Base-by-base conservation (phyloP, 768 basidiomycete species). In the Lactarius quietus region DNA sequence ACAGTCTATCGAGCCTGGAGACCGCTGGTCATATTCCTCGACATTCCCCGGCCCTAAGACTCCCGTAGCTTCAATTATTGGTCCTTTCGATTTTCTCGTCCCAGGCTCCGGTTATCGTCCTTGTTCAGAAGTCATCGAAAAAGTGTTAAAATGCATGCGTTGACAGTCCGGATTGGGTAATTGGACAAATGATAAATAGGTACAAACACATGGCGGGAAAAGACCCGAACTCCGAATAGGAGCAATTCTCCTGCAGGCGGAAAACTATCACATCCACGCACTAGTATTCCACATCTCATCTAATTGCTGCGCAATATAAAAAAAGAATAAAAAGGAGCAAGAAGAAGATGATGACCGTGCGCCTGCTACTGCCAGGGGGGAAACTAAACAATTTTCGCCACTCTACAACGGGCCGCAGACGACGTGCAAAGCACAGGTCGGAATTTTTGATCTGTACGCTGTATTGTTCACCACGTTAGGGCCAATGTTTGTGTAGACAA, bases 381-480 rank as follows among this genome's bases (percentile, higher is more conserved):
- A 77, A 79, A 10, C 59, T 90, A 88, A 69, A 83, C 90, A 0
- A 83, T 95, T 98, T 3, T 93, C 94, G 0, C 75, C 75, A 0
- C 88, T 89, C 33, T 92, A 93, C 78, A 96, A 93, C 79, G 91
- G 88, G 73, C 76, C 84, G 1, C 80, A 84, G 41, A 71, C 84
- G 0, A 81, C 89, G 1, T 85, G 90, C 43, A 87, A 87, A 75
- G 84, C 84, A 2, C 85, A 91, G 26, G 87, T 93, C 38, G 94
- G 93, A 8, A 83, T 98, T 28, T 88, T 97, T 72, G 93, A 97
- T 68, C 88, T 93, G 70, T 97, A 98, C 71, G 82, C 87, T 6
- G 85, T 90, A 0, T 75, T 96, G 3, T 81, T 98, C 68, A 84
- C 81, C 5, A 81, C 83, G 12, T 85, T 98, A 10, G 96, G 95